These are phyloP conservation scores for Yamadazyma oceani DNA, from an alignment of 1,139 yeast genomes.

Conservation along the genomic window DNA sequence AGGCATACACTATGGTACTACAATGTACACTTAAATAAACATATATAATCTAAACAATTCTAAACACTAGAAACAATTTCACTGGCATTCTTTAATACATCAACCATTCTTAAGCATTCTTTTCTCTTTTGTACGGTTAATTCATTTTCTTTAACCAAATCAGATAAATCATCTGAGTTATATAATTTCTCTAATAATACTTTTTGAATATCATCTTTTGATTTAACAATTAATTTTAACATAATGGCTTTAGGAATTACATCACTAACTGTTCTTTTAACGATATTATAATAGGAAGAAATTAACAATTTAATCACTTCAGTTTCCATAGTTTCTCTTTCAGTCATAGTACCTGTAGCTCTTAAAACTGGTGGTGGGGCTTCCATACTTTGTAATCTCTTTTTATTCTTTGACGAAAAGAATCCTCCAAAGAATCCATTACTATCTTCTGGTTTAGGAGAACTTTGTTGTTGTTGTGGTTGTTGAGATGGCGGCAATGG, in stretches of 20 bases:
- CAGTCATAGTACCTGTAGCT: slow-evolving; percentile 94
- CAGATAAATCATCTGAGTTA: slow-evolving; percentile 70
- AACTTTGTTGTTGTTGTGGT: slow-evolving; percentile 27
- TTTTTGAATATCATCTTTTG: slow-evolving; percentile 87
- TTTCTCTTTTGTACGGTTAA: slow-evolving; percentile 90
- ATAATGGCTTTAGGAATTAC: slow-evolving; percentile 92
- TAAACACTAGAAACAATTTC: slow-evolving; percentile 88
- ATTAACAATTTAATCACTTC: slow-evolving; percentile 93
- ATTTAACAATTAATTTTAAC: slow-evolving; percentile 82
- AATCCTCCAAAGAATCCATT: slow-evolving; percentile 93
- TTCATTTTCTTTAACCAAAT: slow-evolving; percentile 88
- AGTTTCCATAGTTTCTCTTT: slow-evolving; percentile 94
- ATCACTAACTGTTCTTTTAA: slow-evolving; percentile 90
- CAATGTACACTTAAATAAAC: no score
- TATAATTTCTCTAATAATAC: slow-evolving; percentile 86
- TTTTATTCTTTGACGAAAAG: slow-evolving; percentile 88
- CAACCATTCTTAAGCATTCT: slow-evolving; percentile 94
- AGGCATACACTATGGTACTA: no score
- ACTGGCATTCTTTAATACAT: slow-evolving; percentile 82
- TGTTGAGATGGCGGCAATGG: slow-evolving; percentile 54
- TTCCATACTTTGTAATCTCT: slow-evolving; percentile 93
- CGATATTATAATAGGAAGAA: slow-evolving; percentile 86
- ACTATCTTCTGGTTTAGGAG: slow-evolving; percentile 32
- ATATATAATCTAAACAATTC: slow-evolving; percentile 2
- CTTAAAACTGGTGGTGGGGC: slow-evolving; percentile 95